Evolutionary conservation across 2,329 filamentous ascomycete genomes (phyloP), one percentile per base, ranked within the genome.

Genomic region (Fusarium sp.): DNA sequence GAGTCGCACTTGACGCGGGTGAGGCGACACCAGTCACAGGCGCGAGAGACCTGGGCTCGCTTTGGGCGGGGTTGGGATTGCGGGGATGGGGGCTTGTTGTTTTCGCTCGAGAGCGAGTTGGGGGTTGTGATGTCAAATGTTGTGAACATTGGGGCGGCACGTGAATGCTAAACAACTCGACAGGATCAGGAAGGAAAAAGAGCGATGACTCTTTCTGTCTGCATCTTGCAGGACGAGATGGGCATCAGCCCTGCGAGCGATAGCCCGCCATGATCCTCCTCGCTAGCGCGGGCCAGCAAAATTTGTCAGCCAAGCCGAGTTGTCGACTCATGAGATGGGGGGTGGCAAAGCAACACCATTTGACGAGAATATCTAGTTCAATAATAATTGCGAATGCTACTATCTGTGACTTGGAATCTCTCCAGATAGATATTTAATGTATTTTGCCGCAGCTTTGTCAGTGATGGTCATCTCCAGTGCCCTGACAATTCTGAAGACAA

Each of bases 21-120:
- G 16, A 76, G 67, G 11, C 75, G 76, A 66, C 76, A 78, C 76
- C 76, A 77, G 59, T 77, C 76, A 52, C 76, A 78, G 8, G 76
- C 76, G 4, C 76, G 65, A 3, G 76, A 75, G 55, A 78, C 76
- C 15, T 77, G 76, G 36, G 70, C 73, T 44, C 76, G 66, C 55
- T 77, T 77, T n/a, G 72, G 62, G 37, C 74, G 73, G 43, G 67
- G 70, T 54, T 75, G 71, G 30, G 66, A 61, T 23, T n/a, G 60
- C 11, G 66, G 67, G 4, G 71, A 65, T 13, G 57, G 34, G 16
- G 30, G 27, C 37, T 34, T 9, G 31, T 34, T 1, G 31, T 73
- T 74, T 27, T 65, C 66, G 57, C 54, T 44, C 10, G 69, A 60
- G 34, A 61, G 55, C 51, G 73, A 68, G 9, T 48, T 54, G 9